phyloP scores from a whole-genome alignment of 1,284 basidiomycete species.

The Boletus semigastroideus region DNA sequence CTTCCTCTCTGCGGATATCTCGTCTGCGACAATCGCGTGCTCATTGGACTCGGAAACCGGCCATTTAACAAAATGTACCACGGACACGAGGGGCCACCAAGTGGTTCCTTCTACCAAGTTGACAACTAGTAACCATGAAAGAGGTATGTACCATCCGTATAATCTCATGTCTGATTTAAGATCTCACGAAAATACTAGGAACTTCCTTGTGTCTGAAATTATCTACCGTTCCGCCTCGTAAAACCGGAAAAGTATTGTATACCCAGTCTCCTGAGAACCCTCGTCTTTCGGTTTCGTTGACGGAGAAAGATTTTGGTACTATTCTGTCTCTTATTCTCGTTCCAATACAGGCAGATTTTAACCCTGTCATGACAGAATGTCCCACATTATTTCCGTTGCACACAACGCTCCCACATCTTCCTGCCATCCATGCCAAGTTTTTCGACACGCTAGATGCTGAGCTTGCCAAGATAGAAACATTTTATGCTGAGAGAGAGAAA shows the following conservation, averaged over 20 bases:
- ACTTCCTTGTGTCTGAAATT: conserved; percentile 7
- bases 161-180: not conserved
- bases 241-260: not conserved
- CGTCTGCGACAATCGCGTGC: not conserved
- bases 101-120: not conserved
- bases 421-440: conserved; percentile 65
- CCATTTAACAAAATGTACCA: not conserved
- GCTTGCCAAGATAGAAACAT: conserved; percentile 80
- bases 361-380: conserved; percentile 4
- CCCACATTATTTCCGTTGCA: conserved; percentile 40
- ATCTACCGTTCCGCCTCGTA: not conserved
- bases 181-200: conserved; percentile 7
- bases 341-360: not conserved
- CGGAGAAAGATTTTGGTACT: conserved; percentile 16
- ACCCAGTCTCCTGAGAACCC: not conserved
- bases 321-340: not conserved
- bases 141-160: conserved; percentile 13
- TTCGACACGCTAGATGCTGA: conserved; percentile 75
- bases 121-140: not conserved
- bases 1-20: not conserved
- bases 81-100: not conserved
- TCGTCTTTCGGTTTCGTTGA: not conserved
- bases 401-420: conserved; percentile 51
- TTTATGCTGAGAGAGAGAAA: conserved; percentile 74
- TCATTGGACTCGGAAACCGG: not conserved